A percentile compares a stretch with the other conserved stretches of the same genome.
These are phyloP conservation scores for Geranium rotundifolium DNA, from an alignment of 345 rosid species.

Conservation along the genomic window DNA sequence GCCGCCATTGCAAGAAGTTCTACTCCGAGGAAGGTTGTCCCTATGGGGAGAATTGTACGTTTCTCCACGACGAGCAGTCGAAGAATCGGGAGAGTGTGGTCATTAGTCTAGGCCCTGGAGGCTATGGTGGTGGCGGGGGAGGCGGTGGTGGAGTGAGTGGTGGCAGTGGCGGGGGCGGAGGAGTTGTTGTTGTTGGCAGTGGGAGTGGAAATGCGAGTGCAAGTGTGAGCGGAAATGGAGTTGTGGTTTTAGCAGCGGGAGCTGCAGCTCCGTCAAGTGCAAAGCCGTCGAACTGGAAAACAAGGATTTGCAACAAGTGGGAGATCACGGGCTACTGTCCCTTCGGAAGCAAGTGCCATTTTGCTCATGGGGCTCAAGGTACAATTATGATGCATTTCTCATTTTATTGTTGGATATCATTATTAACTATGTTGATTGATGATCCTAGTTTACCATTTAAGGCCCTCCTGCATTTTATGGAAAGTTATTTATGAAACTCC, in stretches of 20 bases:
- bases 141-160: constrained; percentile 6
- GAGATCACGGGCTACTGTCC: constrained; percentile 95
- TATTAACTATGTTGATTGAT: background rate
- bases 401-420: background rate
- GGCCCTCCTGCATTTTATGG: too few species aligned
- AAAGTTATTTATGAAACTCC: background rate
- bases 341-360: constrained; percentile 90
- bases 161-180: constrained; percentile 16
- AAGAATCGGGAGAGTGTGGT: constrained; percentile 93
- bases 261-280: constrained; percentile 24
- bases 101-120: constrained; percentile 89
- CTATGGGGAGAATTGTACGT: constrained; percentile 83
- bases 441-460: background rate
- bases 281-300: constrained; percentile 97
- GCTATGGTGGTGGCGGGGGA: constrained; percentile 47
- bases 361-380: constrained; percentile 93
- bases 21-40: constrained; percentile 96
- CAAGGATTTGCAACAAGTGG: constrained; percentile 95
- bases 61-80: constrained; percentile 84
- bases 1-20: constrained; percentile 93
- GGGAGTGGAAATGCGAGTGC: constrained; percentile 3
- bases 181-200: constrained; percentile 19
- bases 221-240: constrained; percentile 22
- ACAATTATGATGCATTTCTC: constrained; percentile 1
- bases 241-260: constrained; percentile 20